These are phyloP conservation scores for Clonostachys sp. DNA, from an alignment of 2,329 filamentous ascomycete species.

Conservation along the genomic window DNA sequence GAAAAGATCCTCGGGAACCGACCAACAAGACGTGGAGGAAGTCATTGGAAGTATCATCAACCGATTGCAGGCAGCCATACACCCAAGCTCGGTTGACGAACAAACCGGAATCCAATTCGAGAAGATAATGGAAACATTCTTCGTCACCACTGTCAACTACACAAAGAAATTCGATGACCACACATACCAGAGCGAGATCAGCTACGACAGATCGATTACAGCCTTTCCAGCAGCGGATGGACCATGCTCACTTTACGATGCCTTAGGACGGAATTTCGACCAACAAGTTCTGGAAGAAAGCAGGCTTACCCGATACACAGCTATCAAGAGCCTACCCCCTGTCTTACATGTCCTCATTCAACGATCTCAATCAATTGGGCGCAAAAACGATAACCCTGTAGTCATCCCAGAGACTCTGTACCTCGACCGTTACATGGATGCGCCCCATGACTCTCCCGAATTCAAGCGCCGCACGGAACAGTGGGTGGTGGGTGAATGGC, in stretches of 20 bases:
- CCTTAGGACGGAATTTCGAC: constrained; percentile 82
- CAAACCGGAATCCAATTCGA: constrained; percentile 74
- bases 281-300: constrained; percentile 68
- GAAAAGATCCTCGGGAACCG: constrained; percentile 43
- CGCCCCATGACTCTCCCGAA: constrained; percentile 52
- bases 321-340: constrained; percentile 73
- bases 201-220: constrained; percentile 59
- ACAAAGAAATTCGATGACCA: constrained; percentile 45
- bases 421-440: constrained; percentile 83
- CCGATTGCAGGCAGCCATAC: constrained; percentile 85
- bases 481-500: constrained; percentile 69
- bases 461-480: constrained; percentile 61
- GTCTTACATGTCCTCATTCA: constrained; percentile 88
- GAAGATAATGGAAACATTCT: constrained; percentile 67
- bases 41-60: constrained; percentile 91
- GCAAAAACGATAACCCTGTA: constrained; percentile 75
- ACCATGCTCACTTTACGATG: constrained; percentile 68
- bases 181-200: constrained; percentile 35
- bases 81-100: constrained; percentile 56
- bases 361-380: constrained; percentile 68
- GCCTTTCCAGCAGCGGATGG: constrained; percentile 49
- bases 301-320: constrained; percentile 58
- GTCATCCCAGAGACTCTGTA: constrained; percentile 77
- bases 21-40: constrained; percentile 94
- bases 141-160: constrained; percentile 57